Evolutionary conservation across 2,329 filamentous ascomycete species (phyloP), one percentile per base, ranked within the genome.

Genomic region (Trichoderma arundinaceum): DNA sequence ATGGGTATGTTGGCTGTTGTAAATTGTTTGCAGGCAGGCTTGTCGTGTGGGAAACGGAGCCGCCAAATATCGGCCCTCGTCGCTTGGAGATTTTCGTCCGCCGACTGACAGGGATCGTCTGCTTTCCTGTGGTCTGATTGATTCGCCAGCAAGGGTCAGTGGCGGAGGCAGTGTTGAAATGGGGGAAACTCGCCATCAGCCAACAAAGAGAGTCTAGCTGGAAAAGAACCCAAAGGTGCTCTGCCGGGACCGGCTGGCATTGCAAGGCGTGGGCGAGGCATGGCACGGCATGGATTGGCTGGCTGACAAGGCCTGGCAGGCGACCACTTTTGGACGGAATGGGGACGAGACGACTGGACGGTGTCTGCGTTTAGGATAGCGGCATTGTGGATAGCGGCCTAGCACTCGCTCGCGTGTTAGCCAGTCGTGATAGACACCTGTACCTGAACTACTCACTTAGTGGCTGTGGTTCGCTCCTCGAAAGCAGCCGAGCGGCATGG

Each of bases 61-160:
- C 28, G 22, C 49, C 22, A 53, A 28, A 28, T 17, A 35, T 28
- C 33, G 17, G 32, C 17, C 17, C 13, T 49, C 48, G 17, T 63
- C 60, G 60, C 60, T 63, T 63, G 48, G 60, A 54, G 60, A 54
- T 46, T 53, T 53, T 53, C 22, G 28, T 63, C 60, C 60, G 49
- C 39, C 41, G 9, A 52, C 32, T 9, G 41, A 53, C 48, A 46
- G 39, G 60, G 59, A 17, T n/a, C 12, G 22, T 15, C 3, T 19
- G 38, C 49, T 38, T 13, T 38, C 19, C 44, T 44, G 28, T 54
- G 49, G 49, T 22, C 49, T 54, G 60, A 53, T 38, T 46, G 51
- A 63, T 53, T 44, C 39, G 39, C 35, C 39, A n/a, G 49, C 39
- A 46, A 35, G 48, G 60, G 15, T 38, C 4, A 28, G 28, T 46